Conservation (phyloP, 495 filamentous ascomycete species). For the Parmelia sp. region DNA sequence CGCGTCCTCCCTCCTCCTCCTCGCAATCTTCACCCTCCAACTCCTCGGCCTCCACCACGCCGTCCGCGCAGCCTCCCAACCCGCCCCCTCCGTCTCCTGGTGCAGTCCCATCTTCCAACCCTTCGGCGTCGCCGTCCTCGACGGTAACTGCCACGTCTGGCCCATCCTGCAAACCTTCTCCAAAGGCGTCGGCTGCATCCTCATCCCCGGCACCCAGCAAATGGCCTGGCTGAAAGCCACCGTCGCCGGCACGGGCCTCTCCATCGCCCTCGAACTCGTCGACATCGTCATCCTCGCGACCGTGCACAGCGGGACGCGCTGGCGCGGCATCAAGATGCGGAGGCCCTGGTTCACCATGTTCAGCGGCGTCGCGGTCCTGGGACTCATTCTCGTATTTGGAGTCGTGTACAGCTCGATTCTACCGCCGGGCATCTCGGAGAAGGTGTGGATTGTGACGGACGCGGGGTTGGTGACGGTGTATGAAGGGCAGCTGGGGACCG, state of each 20-base stretch:
- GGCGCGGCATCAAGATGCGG: slow-evolving; percentile 21
- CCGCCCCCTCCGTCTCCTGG: slow-evolving; percentile 16
- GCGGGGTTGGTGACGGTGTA: slow-evolving; percentile 5
- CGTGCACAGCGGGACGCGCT: slow-evolving; percentile 10
- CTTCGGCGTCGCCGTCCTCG: slow-evolving; percentile 21
- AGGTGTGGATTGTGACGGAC: slow-evolving; percentile 14
- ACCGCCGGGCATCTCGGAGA: slow-evolving; percentile 19
- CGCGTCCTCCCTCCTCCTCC: slow-evolving; percentile 9
- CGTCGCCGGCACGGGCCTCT: slow-evolving; percentile 15
- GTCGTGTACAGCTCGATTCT: slow-evolving; percentile 13
- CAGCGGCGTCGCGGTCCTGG: slow-evolving; percentile 16
- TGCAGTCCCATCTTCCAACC: slow-evolving; percentile 24
- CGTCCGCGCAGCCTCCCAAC: not conserved
- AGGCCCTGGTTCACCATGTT: slow-evolving; percentile 25
- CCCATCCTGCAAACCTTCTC: slow-evolving; percentile 13
- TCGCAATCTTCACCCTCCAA: slow-evolving; percentile 18
- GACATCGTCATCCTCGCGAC: slow-evolving; percentile 15
- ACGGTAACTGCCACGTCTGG: slow-evolving; percentile 24
- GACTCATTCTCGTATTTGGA: slow-evolving; percentile 12
- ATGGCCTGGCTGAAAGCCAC: slow-evolving; percentile 18
- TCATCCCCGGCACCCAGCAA: slow-evolving; percentile 18
- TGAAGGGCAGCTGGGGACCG: slow-evolving; percentile 3
- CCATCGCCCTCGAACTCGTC: slow-evolving; percentile 7
- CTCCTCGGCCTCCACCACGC: slow-evolving; percentile 16
- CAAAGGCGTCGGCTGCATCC: slow-evolving; percentile 24